These are phyloP conservation scores for Kodamaea jinghongensis DNA, from an alignment of 805 yeast species.

Conservation along the genomic window DNA sequence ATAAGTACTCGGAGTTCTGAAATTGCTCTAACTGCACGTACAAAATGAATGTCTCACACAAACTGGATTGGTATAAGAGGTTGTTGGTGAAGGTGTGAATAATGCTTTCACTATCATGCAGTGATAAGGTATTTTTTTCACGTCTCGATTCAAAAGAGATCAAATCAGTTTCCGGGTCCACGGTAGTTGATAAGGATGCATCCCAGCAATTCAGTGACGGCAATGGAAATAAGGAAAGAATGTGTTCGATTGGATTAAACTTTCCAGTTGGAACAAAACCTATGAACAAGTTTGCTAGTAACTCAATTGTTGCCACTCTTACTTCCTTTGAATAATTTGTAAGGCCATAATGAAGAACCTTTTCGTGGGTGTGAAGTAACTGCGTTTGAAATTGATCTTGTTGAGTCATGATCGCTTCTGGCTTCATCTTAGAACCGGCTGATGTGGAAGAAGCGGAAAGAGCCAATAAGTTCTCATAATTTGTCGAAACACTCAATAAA, in stretches of 20 bases:
- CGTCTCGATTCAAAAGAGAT: conserved; percentile 15
- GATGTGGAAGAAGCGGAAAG: conserved; percentile 32
- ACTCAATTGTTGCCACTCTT: conserved; percentile 36
- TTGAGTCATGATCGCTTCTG: conserved; percentile 39
- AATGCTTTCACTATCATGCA: conserved; percentile 28
- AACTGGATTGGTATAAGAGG: conserved; percentile 27
- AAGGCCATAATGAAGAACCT: conserved; percentile 27
- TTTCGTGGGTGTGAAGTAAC: conserved; percentile 30
- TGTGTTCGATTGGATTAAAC: conserved; percentile 33
- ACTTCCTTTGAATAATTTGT: conserved; percentile 33
- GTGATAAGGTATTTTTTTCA: conserved; percentile 19
- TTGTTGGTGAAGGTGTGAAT: conserved; percentile 19
- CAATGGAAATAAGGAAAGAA: conserved; percentile 28
- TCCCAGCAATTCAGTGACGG: conserved; percentile 34
- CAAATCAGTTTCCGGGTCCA: conserved; percentile 21
- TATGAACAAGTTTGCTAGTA: conserved; percentile 31
- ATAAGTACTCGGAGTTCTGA: conserved; percentile 36
- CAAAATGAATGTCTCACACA: conserved; percentile 32
- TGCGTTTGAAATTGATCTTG: conserved; percentile 37
- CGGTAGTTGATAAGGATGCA: conserved; percentile 15
- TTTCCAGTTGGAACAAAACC: conserved; percentile 40
- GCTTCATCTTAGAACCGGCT: conserved; percentile 40
- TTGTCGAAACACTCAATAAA: conserved; percentile 30
- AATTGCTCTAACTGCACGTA: conserved; percentile 41
- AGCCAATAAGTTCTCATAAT: conserved; percentile 38